Evolutionary conservation across 1,139 yeast genomes (phyloP).

Genomic region (Candida sanyaensis): DNA sequence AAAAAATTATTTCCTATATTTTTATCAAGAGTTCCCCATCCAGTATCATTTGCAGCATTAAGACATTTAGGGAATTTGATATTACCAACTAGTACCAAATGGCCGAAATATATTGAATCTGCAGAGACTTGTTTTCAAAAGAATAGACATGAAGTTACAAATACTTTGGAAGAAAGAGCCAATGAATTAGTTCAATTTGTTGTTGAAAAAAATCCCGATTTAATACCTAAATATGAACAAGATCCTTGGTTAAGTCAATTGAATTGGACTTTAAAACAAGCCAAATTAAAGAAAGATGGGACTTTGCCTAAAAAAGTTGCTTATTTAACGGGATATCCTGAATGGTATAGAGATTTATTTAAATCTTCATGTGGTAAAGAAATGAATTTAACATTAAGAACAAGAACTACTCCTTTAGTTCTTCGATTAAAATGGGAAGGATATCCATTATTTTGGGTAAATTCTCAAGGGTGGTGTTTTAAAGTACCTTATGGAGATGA

Average conservation of each 20-base stretch:
- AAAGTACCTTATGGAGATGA: constrained; percentile 48
- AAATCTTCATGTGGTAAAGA: constrained; percentile 40
- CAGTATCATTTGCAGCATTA: constrained; percentile 90
- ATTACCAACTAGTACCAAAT: constrained; percentile 75
- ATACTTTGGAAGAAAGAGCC: constrained; percentile 61
- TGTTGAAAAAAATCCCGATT: constrained; percentile 26
- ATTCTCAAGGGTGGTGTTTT: constrained; percentile 87
- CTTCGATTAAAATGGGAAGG: constrained; percentile 85
- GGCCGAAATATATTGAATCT: constrained; percentile 70
- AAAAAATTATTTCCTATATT: constrained; percentile 71
- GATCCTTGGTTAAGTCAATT: constrained; percentile 93
- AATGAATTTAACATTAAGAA: constrained; percentile 66
- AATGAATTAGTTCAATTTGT: constrained; percentile 51
- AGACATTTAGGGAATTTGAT: constrained; percentile 75
- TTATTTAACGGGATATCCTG: constrained; percentile 86
- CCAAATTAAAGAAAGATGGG: constrained; percentile 68
- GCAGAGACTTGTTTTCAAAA: constrained; percentile 71
- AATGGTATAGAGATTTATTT: constrained; percentile 84
- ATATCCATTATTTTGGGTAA: constrained; percentile 78
- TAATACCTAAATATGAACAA: constrained; percentile 30
- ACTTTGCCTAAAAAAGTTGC: constrained; percentile 74
- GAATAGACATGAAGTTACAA: constrained; percentile 57
- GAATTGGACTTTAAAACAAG: constrained; percentile 77
- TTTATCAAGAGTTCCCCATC: constrained; percentile 77
- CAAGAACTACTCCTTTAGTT: constrained; percentile 76